Evolutionary conservation across 352 stramenopile genomes (phyloP), one percentile per base, ranked within the genome.

Genomic region (Pythium apleroticum): DNA sequence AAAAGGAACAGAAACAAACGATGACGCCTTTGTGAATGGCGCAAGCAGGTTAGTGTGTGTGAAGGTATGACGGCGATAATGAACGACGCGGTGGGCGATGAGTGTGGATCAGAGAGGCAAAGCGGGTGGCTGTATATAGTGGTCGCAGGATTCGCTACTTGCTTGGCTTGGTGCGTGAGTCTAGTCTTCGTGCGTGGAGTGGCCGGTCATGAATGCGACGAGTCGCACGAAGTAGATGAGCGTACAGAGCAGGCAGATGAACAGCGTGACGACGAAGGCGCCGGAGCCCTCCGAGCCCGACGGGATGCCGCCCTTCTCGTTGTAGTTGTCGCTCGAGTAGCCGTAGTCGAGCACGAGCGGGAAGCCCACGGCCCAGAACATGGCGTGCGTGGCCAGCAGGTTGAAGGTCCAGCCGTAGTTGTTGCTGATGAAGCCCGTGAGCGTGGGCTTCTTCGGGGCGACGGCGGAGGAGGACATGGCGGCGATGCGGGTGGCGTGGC

Each of bases 361-460:
- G 71, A 95, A 89, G 57, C 86, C 86, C 27, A 90, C 77, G 60
- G 86, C 79, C 86, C 84, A 93, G 74, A 91, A 95, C 78, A 93
- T 68, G 33, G 88, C 69, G 54, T 93, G 84, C 43, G 82, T 93
- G 56, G 76, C 81, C 41, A 91, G 68, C n/a, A 95, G 63, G 69
- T 93, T 95, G 80, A 93, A 92, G 14, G 81, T 92, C 86, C 84
- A 93, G 74, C 84, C 86, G 20, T 77, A 80, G 81, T 93, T 95
- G 67, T 89, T 74, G 35, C 43, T 60, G 53, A 95, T 52, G 58
- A 91, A 95, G 69, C 76, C 74, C 41, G 69, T 31, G 55, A 92
- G 77, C 60, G 75, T 78, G 27, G 56, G 56, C 39, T 57, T 68
- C 58, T 69, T 66, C 62, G 55, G 46, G 45, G 43, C 54, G 35